Conservation (phyloP, 164 flowering plant species). For the Vitis riparia region DNA sequence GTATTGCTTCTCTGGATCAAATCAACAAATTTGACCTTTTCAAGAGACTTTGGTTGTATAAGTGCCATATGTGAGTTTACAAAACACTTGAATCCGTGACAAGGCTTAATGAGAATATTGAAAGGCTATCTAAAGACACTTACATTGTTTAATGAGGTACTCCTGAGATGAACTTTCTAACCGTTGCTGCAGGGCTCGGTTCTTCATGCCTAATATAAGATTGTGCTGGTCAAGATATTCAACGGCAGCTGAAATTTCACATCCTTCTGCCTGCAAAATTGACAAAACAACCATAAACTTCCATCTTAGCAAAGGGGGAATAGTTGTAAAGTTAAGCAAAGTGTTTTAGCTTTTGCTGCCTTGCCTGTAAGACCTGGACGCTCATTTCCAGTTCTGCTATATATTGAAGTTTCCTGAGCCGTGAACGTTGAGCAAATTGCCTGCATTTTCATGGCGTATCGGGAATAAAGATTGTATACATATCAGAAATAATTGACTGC, state of each 20-base stretch:
- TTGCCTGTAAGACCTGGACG: constrained; percentile 37
- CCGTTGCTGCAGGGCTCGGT: constrained; percentile 35
- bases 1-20: no score
- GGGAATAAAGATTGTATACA: background rate
- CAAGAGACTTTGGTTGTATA: no score
- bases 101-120: no score
- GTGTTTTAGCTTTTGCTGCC: constrained; percentile 3
- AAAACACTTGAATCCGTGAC: no score
- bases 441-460: constrained; percentile 7
- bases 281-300: no score
- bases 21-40: no score
- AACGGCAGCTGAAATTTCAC: constrained; percentile 36
- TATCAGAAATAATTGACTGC: background rate
- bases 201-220: constrained; percentile 39
- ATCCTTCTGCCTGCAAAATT: constrained; percentile 35
- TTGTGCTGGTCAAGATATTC: constrained; percentile 39
- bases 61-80: no score
- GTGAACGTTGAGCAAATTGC: constrained; percentile 30
- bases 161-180: constrained; percentile 36
- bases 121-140: constrained; percentile 5
- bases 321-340: background rate
- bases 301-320: no score
- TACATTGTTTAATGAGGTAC: constrained; percentile 34
- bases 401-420: constrained; percentile 40
- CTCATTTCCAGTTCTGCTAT: constrained; percentile 46